Base-by-base conservation (phyloP, 2,329 filamentous ascomycete genomes). In the Diaporthe eres region DNA sequence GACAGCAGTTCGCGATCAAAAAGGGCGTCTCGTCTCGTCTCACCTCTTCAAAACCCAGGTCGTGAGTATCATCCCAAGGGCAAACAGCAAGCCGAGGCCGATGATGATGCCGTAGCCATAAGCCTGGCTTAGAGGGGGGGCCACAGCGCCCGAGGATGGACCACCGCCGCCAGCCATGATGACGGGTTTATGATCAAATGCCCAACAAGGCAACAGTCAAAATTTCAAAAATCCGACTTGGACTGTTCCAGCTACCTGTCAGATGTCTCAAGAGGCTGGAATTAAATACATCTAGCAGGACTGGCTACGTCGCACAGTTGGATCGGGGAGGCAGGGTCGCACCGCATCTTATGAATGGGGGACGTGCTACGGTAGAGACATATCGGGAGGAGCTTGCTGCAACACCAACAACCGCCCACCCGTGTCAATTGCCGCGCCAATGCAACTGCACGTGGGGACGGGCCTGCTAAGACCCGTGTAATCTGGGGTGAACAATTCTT, bases 61-160 rank as follows among this genome's bases (percentile, higher is more conserved):
- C 4, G 28, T 39, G 19, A 47, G 25, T 1, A 44, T 65, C 81
- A 75, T 75, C 82, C 92, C 91, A 75, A 95, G 85, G 53, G 94
- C 92, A 84, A 96, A 96, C 37, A 90, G 88, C 80, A 94, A 91
- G 28, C 94, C 94, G 22, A 96, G 84, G 25, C 94, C 94, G 47
- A 96, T 85, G 70, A 96, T 90, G 79, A 96, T 92, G 81, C 93
- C 94, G 89, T 96, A 96, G 80, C 94, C 94, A 65, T 65, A 65
- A 22, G 60, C 60, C 60, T 65, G 60, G 42, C 60, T 65, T 25
- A 65, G 60, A 47, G 60, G 60, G 10, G 60, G 60, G 25, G 60
- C 42, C 28, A 65, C 60, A 7, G 6, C 4, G 19, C 60, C 60
- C 42, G 60, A 65, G n/a, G 60, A 44, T 22, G 60, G 60, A 65